Evolutionary conservation across 73 alveolate genomes (phyloP).

Genomic region (Stentor roeselii): DNA sequence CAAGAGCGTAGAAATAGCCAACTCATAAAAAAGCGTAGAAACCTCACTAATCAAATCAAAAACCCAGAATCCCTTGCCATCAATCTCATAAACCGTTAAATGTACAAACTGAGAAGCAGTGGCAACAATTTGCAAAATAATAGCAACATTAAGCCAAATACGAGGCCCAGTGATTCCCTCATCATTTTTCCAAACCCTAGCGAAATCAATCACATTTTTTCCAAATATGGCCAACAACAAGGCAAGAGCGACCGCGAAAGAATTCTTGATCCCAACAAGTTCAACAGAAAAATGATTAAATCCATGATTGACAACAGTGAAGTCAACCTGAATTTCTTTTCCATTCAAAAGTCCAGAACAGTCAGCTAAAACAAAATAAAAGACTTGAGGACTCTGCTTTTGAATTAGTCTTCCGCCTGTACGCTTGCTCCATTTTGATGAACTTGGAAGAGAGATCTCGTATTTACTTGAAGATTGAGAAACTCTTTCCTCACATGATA

Average conservation of each 20-base stretch:
- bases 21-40: not conserved
- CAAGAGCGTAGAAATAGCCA: not conserved
- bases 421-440: not conserved
- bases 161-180: not conserved
- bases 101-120: not conserved
- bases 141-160: conserved; percentile 10
- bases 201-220: not conserved
- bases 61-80: conserved; percentile 10
- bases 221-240: not conserved
- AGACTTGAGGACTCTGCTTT: conserved; percentile 11
- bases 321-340: not conserved
- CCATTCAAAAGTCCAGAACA: not conserved
- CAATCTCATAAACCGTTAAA: not conserved
- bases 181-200: not conserved
- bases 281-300: conserved; percentile 16
- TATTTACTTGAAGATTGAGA: not conserved
- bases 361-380: conserved; percentile 9
- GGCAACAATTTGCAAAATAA: not conserved
- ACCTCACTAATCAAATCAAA: conserved; percentile 23
- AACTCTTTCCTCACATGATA: not conserved
- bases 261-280: not conserved
- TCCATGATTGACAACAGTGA: not conserved
- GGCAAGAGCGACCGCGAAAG: not conserved
- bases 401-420: not conserved
- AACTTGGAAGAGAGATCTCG: not conserved